Conservation (phyloP, 768 basidiomycete genomes). For the Tephrocybe sp. region DNA sequence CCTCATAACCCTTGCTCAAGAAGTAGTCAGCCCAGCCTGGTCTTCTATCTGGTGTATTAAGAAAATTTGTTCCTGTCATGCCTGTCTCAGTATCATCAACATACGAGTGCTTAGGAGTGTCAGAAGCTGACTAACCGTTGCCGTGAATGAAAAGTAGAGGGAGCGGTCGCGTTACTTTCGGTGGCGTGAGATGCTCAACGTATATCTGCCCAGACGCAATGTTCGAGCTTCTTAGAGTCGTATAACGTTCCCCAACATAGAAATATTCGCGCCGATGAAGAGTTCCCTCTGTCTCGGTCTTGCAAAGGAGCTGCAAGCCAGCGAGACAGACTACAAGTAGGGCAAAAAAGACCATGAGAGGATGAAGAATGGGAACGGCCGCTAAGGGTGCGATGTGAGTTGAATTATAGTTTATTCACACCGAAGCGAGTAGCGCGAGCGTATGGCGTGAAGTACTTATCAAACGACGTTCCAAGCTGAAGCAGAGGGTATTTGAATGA, state of each 20-base stretch:
- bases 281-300: slow-evolving; percentile 22
- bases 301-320: neutral
- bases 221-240: slow-evolving; percentile 30
- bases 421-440: too few relatives aligned
- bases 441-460: too few relatives aligned
- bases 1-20: slow-evolving; percentile 49
- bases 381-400: too few relatives aligned
- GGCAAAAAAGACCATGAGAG: neutral
- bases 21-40: slow-evolving; percentile 61
- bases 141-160: slow-evolving; percentile 53
- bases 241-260: slow-evolving; percentile 46
- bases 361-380: neutral
- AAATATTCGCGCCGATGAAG: slow-evolving; percentile 48
- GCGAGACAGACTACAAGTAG: slow-evolving; percentile 2
- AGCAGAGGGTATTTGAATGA: too few relatives aligned
- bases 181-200: slow-evolving; percentile 49
- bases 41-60: slow-evolving; percentile 55
- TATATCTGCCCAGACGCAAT: slow-evolving; percentile 50
- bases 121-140: slow-evolving; percentile 37
- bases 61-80: slow-evolving; percentile 53
- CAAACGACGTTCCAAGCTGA: too few relatives aligned
- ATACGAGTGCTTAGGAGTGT: too few relatives aligned
- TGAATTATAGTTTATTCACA: too few relatives aligned
- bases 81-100: slow-evolving; percentile 26
- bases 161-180: slow-evolving; percentile 32